Base-by-base conservation (phyloP, 192 early-diverging fungal genomes). In the Backusella macrospora region DNA sequence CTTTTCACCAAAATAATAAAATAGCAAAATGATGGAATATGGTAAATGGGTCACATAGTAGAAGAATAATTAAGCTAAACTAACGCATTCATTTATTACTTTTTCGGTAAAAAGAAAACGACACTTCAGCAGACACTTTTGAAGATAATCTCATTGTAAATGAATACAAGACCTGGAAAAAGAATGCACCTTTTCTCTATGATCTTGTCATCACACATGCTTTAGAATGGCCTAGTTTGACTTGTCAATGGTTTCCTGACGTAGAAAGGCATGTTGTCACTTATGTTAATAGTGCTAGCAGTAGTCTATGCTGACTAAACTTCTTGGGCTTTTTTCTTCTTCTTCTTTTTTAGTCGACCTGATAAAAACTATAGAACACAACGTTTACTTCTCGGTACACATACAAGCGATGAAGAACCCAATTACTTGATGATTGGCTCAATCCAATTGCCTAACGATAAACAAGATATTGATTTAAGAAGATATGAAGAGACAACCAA, bases 91-190 rank as follows among this genome's bases (percentile, higher is more conserved):
- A 34, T 1, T 34, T 34, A 34, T 2, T 34, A 34, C 2, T 34
- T 34, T 34, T 2, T 34, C 29, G 29, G 18, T 13, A 26, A 59
- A 59, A 26, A 59, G 52, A 59, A 13, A 26, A 59, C 26, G 21
- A 26, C 8, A 59, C 52, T 26, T 23, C 52, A 59, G 21, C 23
- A 59, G 12, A 52, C 66, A 91, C 68, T 4, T 5, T 55, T 55
- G 52, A 68, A 68, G 96, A 96, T 74, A 97, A 95, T 76, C 81
- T 95, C 34, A 94, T 96, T 67, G 96, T 96, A 77, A 95, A 96
- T 83, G 96, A 98, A 77, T 97, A 98, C 85, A 98, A 98, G 84
- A 95, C 95, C 69, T 99, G 98, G 98, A 99, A 99, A 80, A 99
- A 99, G 87, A 99, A 99, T 85, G 93, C 93, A 14, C 98, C 98